Evolutionary conservation across 768 basidiomycete genomes (phyloP), one percentile per base, ranked within the genome.

Genomic region (Gautieria morchelliformis): DNA sequence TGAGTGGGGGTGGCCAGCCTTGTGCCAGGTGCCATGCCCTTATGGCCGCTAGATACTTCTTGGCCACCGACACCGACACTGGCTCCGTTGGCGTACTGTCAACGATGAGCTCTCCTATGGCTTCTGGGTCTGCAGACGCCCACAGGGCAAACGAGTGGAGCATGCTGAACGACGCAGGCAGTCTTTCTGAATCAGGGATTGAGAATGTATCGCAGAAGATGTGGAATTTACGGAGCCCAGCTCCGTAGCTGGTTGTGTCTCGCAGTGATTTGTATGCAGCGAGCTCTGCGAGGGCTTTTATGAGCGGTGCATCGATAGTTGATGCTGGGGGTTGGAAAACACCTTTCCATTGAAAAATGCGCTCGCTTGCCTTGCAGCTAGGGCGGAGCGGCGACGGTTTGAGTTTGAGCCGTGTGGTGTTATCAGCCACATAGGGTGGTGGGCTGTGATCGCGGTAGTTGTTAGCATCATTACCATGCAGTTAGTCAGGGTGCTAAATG

Each of bases 1-100:
- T 60, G 0, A 74, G 62, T 0, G 72, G 72, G 1, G 62, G 61
- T 1, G 67, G 68, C 73, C 72, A 75, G 0, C 70, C 72, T 53
- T 75, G 74, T 0, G 64, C 68, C 1, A 73, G 51, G 51, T 74
- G 73, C 72, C 73, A 75, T 0, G 72, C 74, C 2, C 69, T 53
- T 0, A 75, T 61, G 0, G 65, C 72, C 3, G 70, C 59, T 9
- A 75, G 65, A 57, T 75, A 75, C 52, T 74, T 75, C 9, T 52
- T 22, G 0, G 62, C 66, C 0, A 62, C 63, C 0, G 47, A 19
- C 0, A 67, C 61, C 0, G 70, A 63, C 0, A 75, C 63, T 3
- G 71, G 64, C 58, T 74, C 73, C 27, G 72, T 71, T 0, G 61
- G 63, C 0, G 59, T 61, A 1, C 44, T 59, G 1, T 37, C 56